Base-by-base conservation (phyloP, 305 asterid species). In the Fraxinus greggii region DNA sequence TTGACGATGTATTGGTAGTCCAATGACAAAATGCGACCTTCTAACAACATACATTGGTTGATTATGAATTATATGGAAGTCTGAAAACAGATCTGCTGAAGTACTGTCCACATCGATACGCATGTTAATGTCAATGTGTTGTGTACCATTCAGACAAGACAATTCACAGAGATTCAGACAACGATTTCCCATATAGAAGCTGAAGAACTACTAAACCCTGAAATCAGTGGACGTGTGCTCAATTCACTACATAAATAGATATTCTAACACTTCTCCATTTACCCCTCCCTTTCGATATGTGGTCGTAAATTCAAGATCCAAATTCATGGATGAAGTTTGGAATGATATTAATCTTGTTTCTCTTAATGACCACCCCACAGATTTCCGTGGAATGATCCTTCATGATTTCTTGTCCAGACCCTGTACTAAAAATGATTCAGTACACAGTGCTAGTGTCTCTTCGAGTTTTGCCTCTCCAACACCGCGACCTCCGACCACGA, bases 271-370 rank as follows among this genome's bases (percentile, higher is more conserved):
- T 40, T 10, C 3, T 38, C 48, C 48, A 9, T 9, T 9, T 40
- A 2, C 48, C 48, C 12, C 4, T 10, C 3, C 48, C 48, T 2
- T 38, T 38, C 54, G 4, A 42, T 10, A 13, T 45, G n/a, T 12
- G 51, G 31, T 13, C 48, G n/a, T 72, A 23, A 38, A n/a, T 17
- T 12, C 19, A 17, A 63, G 45, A 32, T 77, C 83, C 72, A 83
- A 78, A 76, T 81, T 91, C 31, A 93, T 93, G 97, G 97, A 93
- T 42, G 95, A 94, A 8, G 95, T 92, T 1, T 94, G 98, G 98
- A 89, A 87, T 42, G 96, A 91, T 83, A 92, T 92, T 32, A 89
- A 78, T 28, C 89, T 91, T 78, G 77, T 89, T 76, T 83, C 91
- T 21, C 91, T 88, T 59, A 88, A 86, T 17, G 83, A 79, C 61